Percentiles rank a stretch among this genome's conserved stretches.
These are phyloP conservation scores for Zea mays DNA, from an alignment of 176 grass and related monocot genomes.

Conservation along the genomic window Zm-B73-REFERENCE-NAM-5.0 NC_050100.1:113924001-113924500, in stretches of 20 bases:
- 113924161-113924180: conserved; percentile 23
- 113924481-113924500: too few relatives aligned
- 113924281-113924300: background rate
- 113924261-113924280: conserved; percentile 55
- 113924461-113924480: too few relatives aligned
- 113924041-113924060: background rate
- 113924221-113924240: conserved; percentile 46
- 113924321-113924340: conserved; percentile 46
- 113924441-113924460: too few relatives aligned
- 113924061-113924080: conserved; percentile 10
- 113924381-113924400: conserved; percentile 61
- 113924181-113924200: background rate
- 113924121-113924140: conserved; percentile 19
- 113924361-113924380: conserved; percentile 56
- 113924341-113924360: conserved; percentile 51
- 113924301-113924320: conserved; percentile 38
- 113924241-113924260: conserved; percentile 31
- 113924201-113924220: too few relatives aligned
- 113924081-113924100: conserved; percentile 40
- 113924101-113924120: conserved; percentile 36
- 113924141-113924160: conserved; percentile 74
- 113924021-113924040: background rate
- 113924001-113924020: too few relatives aligned
- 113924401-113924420: conserved; percentile 66
- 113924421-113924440: conserved; percentile 34